phyloP scores from a whole-genome alignment of 2,329 filamentous ascomycete genomes.

The Trichoderma sp. region DNA sequence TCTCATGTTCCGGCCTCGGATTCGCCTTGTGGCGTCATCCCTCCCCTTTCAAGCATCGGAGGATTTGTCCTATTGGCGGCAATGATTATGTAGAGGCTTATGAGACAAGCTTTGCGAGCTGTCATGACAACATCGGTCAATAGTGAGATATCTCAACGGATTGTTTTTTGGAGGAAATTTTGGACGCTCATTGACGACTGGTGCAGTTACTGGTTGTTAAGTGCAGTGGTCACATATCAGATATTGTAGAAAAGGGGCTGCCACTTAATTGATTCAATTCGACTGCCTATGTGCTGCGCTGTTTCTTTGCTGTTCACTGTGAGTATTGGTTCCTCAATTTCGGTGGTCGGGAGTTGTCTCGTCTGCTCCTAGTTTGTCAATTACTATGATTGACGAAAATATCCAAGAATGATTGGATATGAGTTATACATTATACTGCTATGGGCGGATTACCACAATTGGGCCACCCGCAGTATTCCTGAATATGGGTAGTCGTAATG shows the following conservation, averaged over 20 bases:
- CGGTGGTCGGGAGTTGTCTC: background rate
- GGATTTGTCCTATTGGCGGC: slow-evolving; percentile 29
- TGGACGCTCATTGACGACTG: slow-evolving; percentile 25
- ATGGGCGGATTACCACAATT: background rate
- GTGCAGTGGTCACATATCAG: background rate
- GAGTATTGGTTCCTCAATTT: background rate
- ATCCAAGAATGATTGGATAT: background rate
- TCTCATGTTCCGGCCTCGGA: slow-evolving; percentile 30
- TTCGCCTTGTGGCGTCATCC: slow-evolving; percentile 25
- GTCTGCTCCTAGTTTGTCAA: background rate
- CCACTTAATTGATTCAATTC: background rate
- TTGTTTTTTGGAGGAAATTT: slow-evolving; percentile 24
- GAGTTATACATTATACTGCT: background rate
- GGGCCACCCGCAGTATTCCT: background rate
- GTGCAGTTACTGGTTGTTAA: background rate
- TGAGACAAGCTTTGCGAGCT: background rate
- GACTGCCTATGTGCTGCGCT: background rate
- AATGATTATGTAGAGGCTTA: slow-evolving; percentile 26
- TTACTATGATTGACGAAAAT: background rate
- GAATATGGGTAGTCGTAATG: background rate
- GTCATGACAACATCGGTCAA: background rate
- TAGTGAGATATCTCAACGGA: slow-evolving; percentile 14
- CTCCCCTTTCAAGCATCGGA: slow-evolving; percentile 25
- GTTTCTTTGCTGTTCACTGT: background rate
- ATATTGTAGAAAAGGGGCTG: slow-evolving; percentile 2